Conservation (phyloP, 345 rosid genomes). For the Arabidopsis suecica region DNA sequence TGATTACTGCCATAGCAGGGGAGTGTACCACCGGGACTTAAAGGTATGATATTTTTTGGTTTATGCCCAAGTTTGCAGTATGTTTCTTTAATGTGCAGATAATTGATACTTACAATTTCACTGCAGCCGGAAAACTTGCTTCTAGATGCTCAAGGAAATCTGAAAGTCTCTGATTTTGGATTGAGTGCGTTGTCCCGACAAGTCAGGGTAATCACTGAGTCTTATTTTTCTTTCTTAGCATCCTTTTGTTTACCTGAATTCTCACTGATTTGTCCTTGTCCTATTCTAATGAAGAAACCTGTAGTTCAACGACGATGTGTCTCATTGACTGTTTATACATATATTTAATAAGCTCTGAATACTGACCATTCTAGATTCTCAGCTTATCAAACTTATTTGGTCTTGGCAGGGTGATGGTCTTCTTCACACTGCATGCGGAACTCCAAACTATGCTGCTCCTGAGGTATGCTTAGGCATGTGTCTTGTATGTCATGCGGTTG, state of each 20-base stretch:
- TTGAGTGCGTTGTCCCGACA: constrained; percentile 97
- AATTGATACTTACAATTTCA: not conserved
- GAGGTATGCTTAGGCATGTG: constrained; percentile 66
- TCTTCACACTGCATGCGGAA: constrained; percentile 99
- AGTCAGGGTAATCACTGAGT: constrained; percentile 71
- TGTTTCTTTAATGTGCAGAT: not conserved
- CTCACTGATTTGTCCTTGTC: not conserved
- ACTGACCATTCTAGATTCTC: constrained; percentile 6
- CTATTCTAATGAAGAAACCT: constrained; percentile 3
- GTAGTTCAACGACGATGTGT: constrained; percentile 10
- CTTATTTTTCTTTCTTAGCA: not conserved
- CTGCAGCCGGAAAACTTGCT: constrained; percentile 95
- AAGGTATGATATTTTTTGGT: constrained; percentile 56
- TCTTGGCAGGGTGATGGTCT: constrained; percentile 84
- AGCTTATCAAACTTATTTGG: constrained; percentile 27
- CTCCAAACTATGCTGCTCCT: constrained; percentile 99
- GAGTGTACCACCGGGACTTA: constrained; percentile 91
- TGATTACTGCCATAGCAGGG: constrained; percentile 96
- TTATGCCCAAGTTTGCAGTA: constrained; percentile 19
- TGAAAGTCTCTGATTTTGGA: constrained; percentile 97
- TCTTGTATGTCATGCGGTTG: constrained; percentile 29
- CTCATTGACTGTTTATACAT: constrained; percentile 6
- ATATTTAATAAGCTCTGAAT: constrained; percentile 14
- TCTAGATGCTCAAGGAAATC: constrained; percentile 84
- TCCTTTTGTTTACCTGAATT: constrained; percentile 5